These are phyloP conservation scores for Saprolegnia diclina DNA, from an alignment of 352 stramenopile species.

Conservation along the genomic window DNA sequence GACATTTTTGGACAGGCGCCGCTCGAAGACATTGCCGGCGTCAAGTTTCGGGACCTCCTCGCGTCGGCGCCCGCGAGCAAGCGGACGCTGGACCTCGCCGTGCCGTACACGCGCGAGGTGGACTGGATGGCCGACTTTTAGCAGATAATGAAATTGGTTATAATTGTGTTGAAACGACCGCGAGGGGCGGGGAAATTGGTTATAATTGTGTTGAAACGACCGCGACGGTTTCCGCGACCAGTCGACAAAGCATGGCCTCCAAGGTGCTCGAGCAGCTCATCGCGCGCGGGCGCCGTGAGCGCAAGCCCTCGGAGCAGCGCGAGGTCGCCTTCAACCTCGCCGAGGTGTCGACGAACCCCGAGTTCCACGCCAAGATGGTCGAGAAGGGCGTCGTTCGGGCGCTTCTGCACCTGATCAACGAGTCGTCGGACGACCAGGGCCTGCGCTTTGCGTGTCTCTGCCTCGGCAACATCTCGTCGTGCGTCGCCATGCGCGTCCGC, in stretches of 20 bases:
- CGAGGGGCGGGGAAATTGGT: too few species aligned
- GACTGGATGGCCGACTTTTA: conserved; percentile 76
- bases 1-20: conserved; percentile 43
- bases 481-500: conserved; percentile 70
- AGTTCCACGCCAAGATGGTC: conserved; percentile 92
- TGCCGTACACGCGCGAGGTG: conserved; percentile 57
- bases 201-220: too few species aligned
- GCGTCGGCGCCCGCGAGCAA: conserved; percentile 35
- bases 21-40: conserved; percentile 55
- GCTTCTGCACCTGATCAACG: conserved; percentile 86
- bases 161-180: too few species aligned
- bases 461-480: conserved; percentile 93
- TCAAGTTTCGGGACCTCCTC: conserved; percentile 68
- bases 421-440: conserved; percentile 89
- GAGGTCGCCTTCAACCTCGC: conserved; percentile 94
- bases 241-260: conserved; percentile 31
- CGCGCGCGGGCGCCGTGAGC: conserved; percentile 90
- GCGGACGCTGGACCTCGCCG: conserved; percentile 64
- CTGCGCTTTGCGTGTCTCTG: conserved; percentile 91
- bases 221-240: too few species aligned
- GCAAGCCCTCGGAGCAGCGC: conserved; percentile 92
- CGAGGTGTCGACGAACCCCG: conserved; percentile 91
- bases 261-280: conserved; percentile 96
- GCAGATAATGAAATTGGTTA: conserved; percentile 22
- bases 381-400: conserved; percentile 93